phyloP scores from a whole-genome alignment of 768 basidiomycete genomes.

The Mrakia blollopis region DNA sequence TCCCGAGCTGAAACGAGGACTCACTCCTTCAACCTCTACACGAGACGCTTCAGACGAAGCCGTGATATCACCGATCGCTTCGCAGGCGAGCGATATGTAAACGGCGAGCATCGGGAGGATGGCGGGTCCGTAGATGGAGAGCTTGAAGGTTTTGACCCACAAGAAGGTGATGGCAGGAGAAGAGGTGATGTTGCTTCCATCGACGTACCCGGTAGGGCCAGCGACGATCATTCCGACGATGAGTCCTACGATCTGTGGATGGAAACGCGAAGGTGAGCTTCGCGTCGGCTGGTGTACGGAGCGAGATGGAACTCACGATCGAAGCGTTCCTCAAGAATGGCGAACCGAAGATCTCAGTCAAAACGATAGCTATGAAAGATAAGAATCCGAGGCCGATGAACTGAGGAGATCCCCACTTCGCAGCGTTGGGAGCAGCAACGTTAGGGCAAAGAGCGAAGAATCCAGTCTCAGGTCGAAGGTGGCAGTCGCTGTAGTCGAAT shows the following conservation, averaged over 20 bases:
- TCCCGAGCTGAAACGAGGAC: neutral
- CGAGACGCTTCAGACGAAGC: constrained; percentile 77
- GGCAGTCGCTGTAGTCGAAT: constrained; percentile 49
- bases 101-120: constrained; percentile 48
- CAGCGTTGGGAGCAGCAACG: constrained; percentile 61
- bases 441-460: constrained; percentile 69
- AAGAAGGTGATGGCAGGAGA: constrained; percentile 77
- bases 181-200: constrained; percentile 57
- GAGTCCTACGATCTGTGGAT: constrained; percentile 57
- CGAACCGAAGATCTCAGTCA: constrained; percentile 68
- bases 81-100: constrained; percentile 53
- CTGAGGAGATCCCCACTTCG: constrained; percentile 71
- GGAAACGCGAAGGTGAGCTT: neutral
- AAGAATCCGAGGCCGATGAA: constrained; percentile 85
- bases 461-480: constrained; percentile 56
- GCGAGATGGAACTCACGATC: constrained; percentile 27
- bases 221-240: constrained; percentile 74
- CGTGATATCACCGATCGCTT: constrained; percentile 70
- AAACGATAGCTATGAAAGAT: constrained; percentile 54
- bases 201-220: constrained; percentile 72
- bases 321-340: constrained; percentile 70
- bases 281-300: too few species aligned
- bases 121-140: constrained; percentile 67
- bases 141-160: constrained; percentile 65
- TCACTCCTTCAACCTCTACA: constrained; percentile 59